Evolutionary conservation across 2,329 filamentous ascomycete species (phyloP).

Genomic region (Nemania sp.): DNA sequence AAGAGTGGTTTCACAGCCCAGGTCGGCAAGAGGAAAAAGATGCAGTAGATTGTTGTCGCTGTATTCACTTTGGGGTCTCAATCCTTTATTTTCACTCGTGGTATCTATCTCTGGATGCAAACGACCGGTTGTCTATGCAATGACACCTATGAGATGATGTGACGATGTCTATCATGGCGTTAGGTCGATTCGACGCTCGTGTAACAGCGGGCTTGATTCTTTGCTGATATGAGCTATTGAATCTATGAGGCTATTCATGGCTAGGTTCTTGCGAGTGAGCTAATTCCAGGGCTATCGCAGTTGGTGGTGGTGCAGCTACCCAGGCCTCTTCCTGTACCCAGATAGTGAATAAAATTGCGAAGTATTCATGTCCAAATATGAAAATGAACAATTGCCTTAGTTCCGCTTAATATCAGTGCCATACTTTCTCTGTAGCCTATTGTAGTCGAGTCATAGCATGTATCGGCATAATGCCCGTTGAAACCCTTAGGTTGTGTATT

Average conservation of each 20-base stretch:
- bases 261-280: not conserved
- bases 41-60: conserved; percentile 51
- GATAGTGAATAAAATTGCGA: not conserved
- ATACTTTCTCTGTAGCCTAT: too few relatives aligned
- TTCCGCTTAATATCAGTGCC: too few relatives aligned
- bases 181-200: not conserved
- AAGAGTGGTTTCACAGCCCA: conserved; percentile 99
- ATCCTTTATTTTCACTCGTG: conserved; percentile 7
- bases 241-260: not conserved
- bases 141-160: conserved; percentile 17
- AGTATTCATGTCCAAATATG: too few relatives aligned
- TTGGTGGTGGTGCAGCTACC: too few relatives aligned
- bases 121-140: conserved; percentile 16
- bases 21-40: conserved; percentile 97
- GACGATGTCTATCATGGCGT: conserved; percentile 7
- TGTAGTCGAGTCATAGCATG: too few relatives aligned
- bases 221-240: not conserved
- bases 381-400: too few relatives aligned
- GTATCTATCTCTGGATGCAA: conserved; percentile 20
- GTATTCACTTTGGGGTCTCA: conserved; percentile 2
- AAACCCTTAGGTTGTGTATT: too few relatives aligned
- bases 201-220: not conserved
- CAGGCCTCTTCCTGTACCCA: too few relatives aligned
- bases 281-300: not conserved
- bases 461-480: too few relatives aligned